Conservation (phyloP, 768 basidiomycete species). For the Suillus americanus region DNA sequence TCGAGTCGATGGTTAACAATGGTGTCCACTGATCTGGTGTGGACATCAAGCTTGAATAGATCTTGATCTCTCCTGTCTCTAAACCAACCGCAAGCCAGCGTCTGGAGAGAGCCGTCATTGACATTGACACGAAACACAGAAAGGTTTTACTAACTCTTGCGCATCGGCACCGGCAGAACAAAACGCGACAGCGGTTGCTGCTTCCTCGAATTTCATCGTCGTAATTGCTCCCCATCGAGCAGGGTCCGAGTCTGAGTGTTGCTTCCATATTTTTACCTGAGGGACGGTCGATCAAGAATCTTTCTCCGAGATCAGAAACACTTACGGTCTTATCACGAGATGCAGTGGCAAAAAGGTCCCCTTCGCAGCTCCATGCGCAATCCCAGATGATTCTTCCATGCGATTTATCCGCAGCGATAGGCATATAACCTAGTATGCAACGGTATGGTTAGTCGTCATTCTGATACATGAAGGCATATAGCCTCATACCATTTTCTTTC, state of each 20-base stretch:
- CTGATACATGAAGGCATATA: not conserved
- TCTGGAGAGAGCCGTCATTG: conserved; percentile 27
- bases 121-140: conserved; percentile 5
- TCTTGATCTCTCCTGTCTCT: conserved; percentile 73
- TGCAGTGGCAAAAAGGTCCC: conserved; percentile 85
- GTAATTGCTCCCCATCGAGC: conserved; percentile 54
- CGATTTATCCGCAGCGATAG: conserved; percentile 72
- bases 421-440: conserved; percentile 52
- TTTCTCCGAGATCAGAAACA: not conserved
- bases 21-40: conserved; percentile 45
- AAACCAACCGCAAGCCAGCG: conserved; percentile 78
- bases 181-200: conserved; percentile 82
- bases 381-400: conserved; percentile 97
- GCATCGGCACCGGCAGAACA: conserved; percentile 35
- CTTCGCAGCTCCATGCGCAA: conserved; percentile 79
- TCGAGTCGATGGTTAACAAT: conserved; percentile 44
- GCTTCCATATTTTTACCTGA: conserved; percentile 85
- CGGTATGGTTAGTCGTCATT: not conserved
- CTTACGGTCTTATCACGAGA: conserved; percentile 92
- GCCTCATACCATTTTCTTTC: conserved; percentile 39
- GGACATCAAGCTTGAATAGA: conserved; percentile 47
- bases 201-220: conserved; percentile 70
- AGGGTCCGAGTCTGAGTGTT: conserved; percentile 27
- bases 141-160: conserved; percentile 39
- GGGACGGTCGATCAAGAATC: not conserved